Percentiles rank a stretch among this genome's conserved stretches.
Conservation (phyloP, 176 grass and related monocot species). For the Cenchrus americanus region DNA sequence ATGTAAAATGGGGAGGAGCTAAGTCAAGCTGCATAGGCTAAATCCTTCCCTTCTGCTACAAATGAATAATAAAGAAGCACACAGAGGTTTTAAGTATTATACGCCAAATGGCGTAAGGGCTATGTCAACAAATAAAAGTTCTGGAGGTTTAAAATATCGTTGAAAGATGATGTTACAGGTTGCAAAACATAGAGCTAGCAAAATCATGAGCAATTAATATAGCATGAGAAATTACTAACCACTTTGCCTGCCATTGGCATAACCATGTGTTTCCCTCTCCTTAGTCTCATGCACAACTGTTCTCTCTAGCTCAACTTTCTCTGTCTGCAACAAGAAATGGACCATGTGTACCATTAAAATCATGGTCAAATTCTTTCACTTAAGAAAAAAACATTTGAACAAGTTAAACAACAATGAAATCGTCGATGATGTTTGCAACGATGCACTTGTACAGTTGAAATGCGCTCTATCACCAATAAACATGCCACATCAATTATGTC, state of each 20-base stretch:
- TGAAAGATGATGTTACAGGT: slow-evolving; percentile 18
- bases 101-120: background rate
- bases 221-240: slow-evolving; percentile 68
- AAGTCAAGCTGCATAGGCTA: background rate
- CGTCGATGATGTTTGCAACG: background rate
- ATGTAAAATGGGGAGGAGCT: slow-evolving; percentile 2
- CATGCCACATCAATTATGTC: background rate
- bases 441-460: slow-evolving; percentile 27
- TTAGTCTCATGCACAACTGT: slow-evolving; percentile 95
- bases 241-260: slow-evolving; percentile 74
- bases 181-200: background rate
- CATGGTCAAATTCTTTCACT: slow-evolving; percentile 20
- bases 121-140: background rate
- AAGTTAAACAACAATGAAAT: slow-evolving; percentile 17
- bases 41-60: slow-evolving; percentile 1
- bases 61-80: slow-evolving; percentile 10
- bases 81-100: background rate
- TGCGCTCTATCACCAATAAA: slow-evolving; percentile 3
- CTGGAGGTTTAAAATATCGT: background rate
- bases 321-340: slow-evolving; percentile 70
- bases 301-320: slow-evolving; percentile 97
- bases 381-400: background rate
- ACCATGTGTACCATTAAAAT: slow-evolving; percentile 31
- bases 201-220: background rate
- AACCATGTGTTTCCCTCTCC: slow-evolving; percentile 71